A percentile compares a stretch with the other conserved stretches of the same genome.
phyloP scores from a whole-genome alignment of 2,329 filamentous ascomycete genomes.

The Allantophomopsis cytisporea region DNA sequence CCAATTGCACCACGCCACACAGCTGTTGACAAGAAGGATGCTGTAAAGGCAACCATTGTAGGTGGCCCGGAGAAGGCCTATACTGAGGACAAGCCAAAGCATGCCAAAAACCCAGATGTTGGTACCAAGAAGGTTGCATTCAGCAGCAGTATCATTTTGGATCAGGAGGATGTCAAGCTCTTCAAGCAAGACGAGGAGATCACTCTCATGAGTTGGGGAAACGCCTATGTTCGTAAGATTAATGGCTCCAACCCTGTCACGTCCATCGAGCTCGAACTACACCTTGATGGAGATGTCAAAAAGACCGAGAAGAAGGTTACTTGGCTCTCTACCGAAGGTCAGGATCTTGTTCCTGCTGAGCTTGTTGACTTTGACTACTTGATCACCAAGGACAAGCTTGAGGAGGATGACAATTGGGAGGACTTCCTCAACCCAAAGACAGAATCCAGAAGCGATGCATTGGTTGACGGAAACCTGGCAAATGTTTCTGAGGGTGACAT shows the following conservation, averaged over 20 bases:
- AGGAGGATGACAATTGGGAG: constrained; percentile 71
- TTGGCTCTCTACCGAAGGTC: constrained; percentile 64
- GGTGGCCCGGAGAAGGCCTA: constrained; percentile 49
- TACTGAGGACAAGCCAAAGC: constrained; percentile 68
- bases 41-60: constrained; percentile 56
- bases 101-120: constrained; percentile 76
- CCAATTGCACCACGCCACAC: constrained; percentile 61
- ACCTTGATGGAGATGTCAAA: constrained; percentile 87
- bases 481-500: constrained; percentile 77
- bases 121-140: constrained; percentile 79
- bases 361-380: constrained; percentile 92
- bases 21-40: constrained; percentile 54
- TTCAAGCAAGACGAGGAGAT: constrained; percentile 84
- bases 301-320: constrained; percentile 94
- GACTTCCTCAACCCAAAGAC: constrained; percentile 67
- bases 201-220: constrained; percentile 94
- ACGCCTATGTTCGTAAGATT: constrained; percentile 64
- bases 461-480: constrained; percentile 70
- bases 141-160: constrained; percentile 62
- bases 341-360: constrained; percentile 66
- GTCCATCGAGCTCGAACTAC: constrained; percentile 67
- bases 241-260: constrained; percentile 46
- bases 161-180: constrained; percentile 72
- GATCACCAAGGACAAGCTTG: constrained; percentile 82
- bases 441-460: constrained; percentile 57